Evolutionary conservation across 192 early-diverging fungal genomes (phyloP), one percentile per base, ranked within the genome.

Genomic region (Coemansia sp.): DNA sequence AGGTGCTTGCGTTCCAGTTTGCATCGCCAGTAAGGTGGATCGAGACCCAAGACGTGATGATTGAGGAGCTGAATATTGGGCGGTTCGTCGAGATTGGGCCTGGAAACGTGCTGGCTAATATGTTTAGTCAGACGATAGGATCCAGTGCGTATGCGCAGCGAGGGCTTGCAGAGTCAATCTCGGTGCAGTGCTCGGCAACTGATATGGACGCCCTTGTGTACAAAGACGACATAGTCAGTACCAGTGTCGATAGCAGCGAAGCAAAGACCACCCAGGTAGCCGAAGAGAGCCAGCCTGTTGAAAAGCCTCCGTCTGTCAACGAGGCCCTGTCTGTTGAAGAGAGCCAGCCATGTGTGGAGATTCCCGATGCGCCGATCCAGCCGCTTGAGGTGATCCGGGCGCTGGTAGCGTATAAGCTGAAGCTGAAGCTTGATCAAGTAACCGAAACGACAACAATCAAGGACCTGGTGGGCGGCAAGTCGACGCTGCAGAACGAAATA

Each of bases 21-120:
- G 92, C 93, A 6, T 91, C 88, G 22, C 89, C 95, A 25, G 95
- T 97, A 47, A 86, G 92, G 65, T 97, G 95, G 95, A 95, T 97
- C 68, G 95, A 95, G 73, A 97, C 93, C 19, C 95, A 97, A 77
- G 92, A 95, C 54, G 80, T 82, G 45, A 75, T 95, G 50, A 88
- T 97, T 81, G 81, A 84, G 70, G 80, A 89, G 54, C 85, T 83
- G 67, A 78, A 85, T 18, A 83, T 95, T 38, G 86, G 87, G 55
- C 86, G 95, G 31, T 59, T 95, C 52, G 89, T 97, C 43, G 95
- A 97, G 65, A 82, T 95, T 24, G 92, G 95, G 29, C 93, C 95
- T 7, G 82, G 83, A 61, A 88, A 90, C n/a, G 89, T 92, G 51
- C 84, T 97, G 29, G 84, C 83, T 60, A 89, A 89, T 54, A 97